Percentiles rank a stretch among this genome's conserved stretches.
These are phyloP conservation scores for Metschnikowia koreensis DNA, from an alignment of 805 yeast genomes.

Conservation along the genomic window DNA sequence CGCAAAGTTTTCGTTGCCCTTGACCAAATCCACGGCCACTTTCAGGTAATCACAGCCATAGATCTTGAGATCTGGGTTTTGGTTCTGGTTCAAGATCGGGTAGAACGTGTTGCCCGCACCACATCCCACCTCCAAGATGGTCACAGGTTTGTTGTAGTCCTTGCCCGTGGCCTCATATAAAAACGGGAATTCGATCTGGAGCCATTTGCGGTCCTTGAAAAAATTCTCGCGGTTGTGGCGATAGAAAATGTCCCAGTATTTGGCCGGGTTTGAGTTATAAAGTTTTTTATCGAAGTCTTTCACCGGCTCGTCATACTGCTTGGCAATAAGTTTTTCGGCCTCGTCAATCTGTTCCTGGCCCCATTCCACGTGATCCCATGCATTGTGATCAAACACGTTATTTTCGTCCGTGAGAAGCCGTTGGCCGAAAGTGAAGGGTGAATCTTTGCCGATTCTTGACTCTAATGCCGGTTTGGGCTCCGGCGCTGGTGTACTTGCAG, in stretches of 20 bases:
- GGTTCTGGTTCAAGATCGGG: constrained; percentile 80
- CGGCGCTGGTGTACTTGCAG: not conserved
- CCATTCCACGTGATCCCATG: constrained; percentile 98
- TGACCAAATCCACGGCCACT: constrained; percentile 85
- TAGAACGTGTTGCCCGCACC: constrained; percentile 98
- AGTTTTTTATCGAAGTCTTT: constrained; percentile 75
- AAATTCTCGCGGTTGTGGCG: constrained; percentile 88
- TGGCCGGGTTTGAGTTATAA: constrained; percentile 83
- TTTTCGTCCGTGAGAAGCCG: constrained; percentile 67
- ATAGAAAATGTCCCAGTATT: constrained; percentile 94
- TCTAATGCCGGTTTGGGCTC: constrained; percentile 43
- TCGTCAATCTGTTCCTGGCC: constrained; percentile 81
- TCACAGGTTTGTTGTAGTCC: constrained; percentile 63
- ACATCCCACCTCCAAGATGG: constrained; percentile 91
- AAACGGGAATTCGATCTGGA: constrained; percentile 88
- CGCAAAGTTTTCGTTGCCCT: constrained; percentile 57
- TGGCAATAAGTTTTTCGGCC: constrained; percentile 70
- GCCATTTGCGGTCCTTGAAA: constrained; percentile 96
- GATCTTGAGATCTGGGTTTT: constrained; percentile 71
- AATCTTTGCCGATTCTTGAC: constrained; percentile 74
- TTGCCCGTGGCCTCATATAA: constrained; percentile 71
- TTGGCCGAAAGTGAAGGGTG: constrained; percentile 91
- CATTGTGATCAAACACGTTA: constrained; percentile 89
- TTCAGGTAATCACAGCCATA: constrained; percentile 88
- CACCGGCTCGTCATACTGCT: constrained; percentile 84